A percentile compares a stretch with the other conserved stretches of the same genome.
Evolutionary conservation across 139 green algal species (phyloP).

Genomic region (Edaphochlamys debaryana): DNA sequence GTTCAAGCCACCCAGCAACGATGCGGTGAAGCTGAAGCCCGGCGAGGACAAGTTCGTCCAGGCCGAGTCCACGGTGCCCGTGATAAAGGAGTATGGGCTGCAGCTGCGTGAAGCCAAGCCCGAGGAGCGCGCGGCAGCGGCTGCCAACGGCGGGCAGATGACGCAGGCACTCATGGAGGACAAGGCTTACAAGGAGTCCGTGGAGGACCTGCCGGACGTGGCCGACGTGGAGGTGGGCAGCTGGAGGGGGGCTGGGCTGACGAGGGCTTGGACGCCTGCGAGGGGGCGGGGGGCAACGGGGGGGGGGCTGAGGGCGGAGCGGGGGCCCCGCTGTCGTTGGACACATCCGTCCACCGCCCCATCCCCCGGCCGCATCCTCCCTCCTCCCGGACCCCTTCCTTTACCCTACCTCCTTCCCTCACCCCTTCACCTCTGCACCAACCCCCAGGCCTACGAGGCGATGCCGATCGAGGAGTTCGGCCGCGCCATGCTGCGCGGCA

Average conservation of each 20-base stretch:
- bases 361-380: not conserved
- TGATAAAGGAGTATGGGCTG: slow-evolving; percentile 54
- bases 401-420: no score
- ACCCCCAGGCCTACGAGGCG: slow-evolving; percentile 73
- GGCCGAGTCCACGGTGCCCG: slow-evolving; percentile 31
- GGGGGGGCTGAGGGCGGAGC: no score
- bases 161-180: slow-evolving; percentile 3
- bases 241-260: not conserved
- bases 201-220: slow-evolving; percentile 56
- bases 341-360: no score
- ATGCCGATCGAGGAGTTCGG: slow-evolving; percentile 88
- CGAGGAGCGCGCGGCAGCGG: not conserved
- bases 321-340: no score
- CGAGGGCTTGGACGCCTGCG: not conserved
- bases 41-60: slow-evolving; percentile 56
- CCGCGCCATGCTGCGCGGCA: slow-evolving; percentile 81
- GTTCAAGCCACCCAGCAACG: slow-evolving; percentile 52
- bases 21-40: slow-evolving; percentile 29
- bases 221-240: slow-evolving; percentile 40
- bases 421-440: not conserved
- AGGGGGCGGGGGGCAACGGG: no score
- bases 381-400: not conserved
- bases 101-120: slow-evolving; percentile 27
- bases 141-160: not conserved
- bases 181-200: slow-evolving; percentile 25